Base-by-base conservation (phyloP, 805 yeast genomes). In the Hyphopichia homilentoma region DNA sequence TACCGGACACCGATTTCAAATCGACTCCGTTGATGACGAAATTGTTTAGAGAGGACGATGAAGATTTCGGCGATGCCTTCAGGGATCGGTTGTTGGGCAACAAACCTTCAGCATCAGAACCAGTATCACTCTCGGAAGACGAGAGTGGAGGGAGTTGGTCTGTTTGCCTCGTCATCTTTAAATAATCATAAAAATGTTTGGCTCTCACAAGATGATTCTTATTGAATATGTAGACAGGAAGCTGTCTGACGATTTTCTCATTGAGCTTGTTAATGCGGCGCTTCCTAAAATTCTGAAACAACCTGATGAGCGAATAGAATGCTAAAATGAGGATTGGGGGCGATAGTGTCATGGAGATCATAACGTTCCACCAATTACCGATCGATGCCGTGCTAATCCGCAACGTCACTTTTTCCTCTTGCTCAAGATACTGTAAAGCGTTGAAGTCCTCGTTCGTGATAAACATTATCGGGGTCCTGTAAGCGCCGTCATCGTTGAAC, bases 401-500 rank as follows among this genome's bases (percentile, higher is more conserved):
- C 17, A 64, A 28, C n/a, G n/a, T n/a, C 4, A 24, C 25, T 8
- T 41, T 7, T 23, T 47, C 38, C 16, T 26, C 18, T 7, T 17
- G 5, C 17, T 35, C 18, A 23, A 31, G 18, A 13, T 28, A 27
- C n/a, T 34, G 24, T 7, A 57, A 42, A 8, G 41, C 21, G 16
- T 48, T 50, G 42, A 59, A 73, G 25, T 73, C 67, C 22, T 71
- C 69, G 27, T 59, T 50, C 2, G 76, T 52, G 20, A 77, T 68
- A 45, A 78, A 75, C 45, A 79, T 52, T 3, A 78, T 61, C 6
- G 84, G 83, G 11, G 70, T 58, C 5, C 41, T 46, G 23, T 72
- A 52, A 16, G 52, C 32, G 2, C 50, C 56, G 41, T 67, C 66
- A 31, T 57, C 63, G 31, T 70, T 65, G 36, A 64, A 73, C 16